Evolutionary conservation across 1,284 basidiomycete species (phyloP).

Genomic region (Sphaerobolus stellatus): DNA sequence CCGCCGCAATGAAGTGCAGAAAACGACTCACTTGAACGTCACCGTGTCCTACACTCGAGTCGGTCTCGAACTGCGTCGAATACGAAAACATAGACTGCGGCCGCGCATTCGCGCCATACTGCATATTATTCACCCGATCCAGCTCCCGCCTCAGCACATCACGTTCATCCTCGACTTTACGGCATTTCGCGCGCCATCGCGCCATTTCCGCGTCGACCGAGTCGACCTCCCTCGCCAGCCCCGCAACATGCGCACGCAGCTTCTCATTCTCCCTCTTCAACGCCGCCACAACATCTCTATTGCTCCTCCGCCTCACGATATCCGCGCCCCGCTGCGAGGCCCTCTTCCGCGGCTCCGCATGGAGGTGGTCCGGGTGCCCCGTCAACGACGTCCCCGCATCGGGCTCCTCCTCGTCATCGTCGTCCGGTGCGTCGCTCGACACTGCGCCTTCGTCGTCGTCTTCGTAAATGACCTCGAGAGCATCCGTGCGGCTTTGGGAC

Average conservation of each 20-base stretch:
- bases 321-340: neutral
- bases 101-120: too few relatives aligned
- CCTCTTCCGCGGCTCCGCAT: neutral
- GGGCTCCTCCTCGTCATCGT: conserved; percentile 24
- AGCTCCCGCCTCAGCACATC: neutral
- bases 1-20: too few relatives aligned
- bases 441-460: conserved; percentile 13
- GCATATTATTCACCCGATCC: too few relatives aligned
- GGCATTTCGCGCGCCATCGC: neutral
- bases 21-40: too few relatives aligned
- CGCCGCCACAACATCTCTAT: neutral
- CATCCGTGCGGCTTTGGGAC: neutral
- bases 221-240: conserved; percentile 2
- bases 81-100: too few relatives aligned
- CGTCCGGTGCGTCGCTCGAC: conserved; percentile 31
- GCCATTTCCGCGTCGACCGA: neutral
- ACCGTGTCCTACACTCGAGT: too few relatives aligned
- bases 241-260: neutral
- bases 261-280: neutral
- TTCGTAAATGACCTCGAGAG: conserved; percentile 2
- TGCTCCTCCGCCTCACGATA: neutral
- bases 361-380: conserved; percentile 7
- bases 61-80: too few relatives aligned
- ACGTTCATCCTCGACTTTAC: neutral
- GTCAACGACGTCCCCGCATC: conserved; percentile 14